These are phyloP conservation scores for Phytopythium mirpurense DNA, from an alignment of 352 stramenopile species.

Conservation along the genomic window DNA sequence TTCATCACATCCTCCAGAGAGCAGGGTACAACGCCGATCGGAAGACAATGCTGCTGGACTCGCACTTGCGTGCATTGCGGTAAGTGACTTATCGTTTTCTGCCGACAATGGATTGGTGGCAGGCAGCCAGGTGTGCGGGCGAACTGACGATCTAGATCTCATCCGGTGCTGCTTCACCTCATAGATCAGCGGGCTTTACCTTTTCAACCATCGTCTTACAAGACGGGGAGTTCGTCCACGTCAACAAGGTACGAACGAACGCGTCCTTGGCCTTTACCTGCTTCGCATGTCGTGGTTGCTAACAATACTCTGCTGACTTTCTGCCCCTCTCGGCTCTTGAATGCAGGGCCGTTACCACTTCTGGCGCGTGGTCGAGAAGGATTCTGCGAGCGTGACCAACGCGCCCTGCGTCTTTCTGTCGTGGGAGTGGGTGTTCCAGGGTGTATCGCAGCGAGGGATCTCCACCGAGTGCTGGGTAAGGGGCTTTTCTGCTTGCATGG, in stretches of 20 bases:
- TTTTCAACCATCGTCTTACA: constrained; percentile 74
- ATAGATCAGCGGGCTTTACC: constrained; percentile 56
- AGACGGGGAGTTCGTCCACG: constrained; percentile 78
- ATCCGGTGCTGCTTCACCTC: not conserved
- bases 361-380: constrained; percentile 68
- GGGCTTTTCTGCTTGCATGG: not conserved
- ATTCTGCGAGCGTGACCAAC: constrained; percentile 25
- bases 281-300: too few species aligned
- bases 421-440: constrained; percentile 85
- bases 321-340: not conserved
- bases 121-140: not conserved
- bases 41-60: constrained; percentile 74
- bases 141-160: too few species aligned
- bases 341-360: constrained; percentile 71
- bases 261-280: too few species aligned
- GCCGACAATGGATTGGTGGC: not conserved
- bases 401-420: constrained; percentile 72
- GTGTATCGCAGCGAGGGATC: constrained; percentile 73
- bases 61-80: constrained; percentile 61
- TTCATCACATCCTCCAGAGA: constrained; percentile 52
- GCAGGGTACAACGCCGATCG: constrained; percentile 54
- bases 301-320: too few species aligned
- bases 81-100: not conserved
- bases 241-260: constrained; percentile 64
- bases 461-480: constrained; percentile 78